Conservation (phyloP, 495 filamentous ascomycete genomes). For the Neurospora sublineolata region DNA sequence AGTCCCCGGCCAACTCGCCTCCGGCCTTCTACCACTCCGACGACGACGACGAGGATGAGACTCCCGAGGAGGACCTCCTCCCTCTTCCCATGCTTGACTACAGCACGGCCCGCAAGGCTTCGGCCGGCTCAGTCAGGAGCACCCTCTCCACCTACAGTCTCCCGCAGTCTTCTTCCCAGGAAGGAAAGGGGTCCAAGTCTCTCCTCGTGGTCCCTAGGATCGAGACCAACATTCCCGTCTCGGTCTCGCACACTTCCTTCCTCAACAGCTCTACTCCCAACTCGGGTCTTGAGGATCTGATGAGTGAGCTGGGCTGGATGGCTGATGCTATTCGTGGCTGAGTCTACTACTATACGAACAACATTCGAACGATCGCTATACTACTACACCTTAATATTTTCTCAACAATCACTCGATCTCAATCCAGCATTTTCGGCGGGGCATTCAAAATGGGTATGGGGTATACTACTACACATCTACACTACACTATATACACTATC, state of each 20-base stretch:
- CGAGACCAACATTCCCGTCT: slow-evolving; percentile 16
- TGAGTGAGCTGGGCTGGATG: slow-evolving; percentile 37
- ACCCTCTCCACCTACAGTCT: slow-evolving; percentile 34
- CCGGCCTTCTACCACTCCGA: slow-evolving; percentile 34
- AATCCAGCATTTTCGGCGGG: background rate
- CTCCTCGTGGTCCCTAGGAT: slow-evolving; percentile 16
- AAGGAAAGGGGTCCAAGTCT: slow-evolving; percentile 3
- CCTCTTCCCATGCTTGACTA: slow-evolving; percentile 1
- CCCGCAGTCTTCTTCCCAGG: slow-evolving; percentile 19
- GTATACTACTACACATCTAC: background rate
- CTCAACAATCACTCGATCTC: background rate
- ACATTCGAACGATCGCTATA: background rate
- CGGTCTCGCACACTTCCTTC: slow-evolving; percentile 15
- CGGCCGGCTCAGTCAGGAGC: background rate
- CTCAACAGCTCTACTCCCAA: slow-evolving; percentile 24
- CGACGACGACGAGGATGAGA: slow-evolving; percentile 23
- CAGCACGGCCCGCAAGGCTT: background rate
- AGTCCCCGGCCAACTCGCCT: slow-evolving; percentile 16
- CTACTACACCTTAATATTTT: background rate
- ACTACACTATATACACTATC: background rate
- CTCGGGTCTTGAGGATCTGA: slow-evolving; percentile 30
- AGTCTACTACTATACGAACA: background rate
- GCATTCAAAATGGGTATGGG: background rate
- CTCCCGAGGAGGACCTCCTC: slow-evolving; percentile 8
- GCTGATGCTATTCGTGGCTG: slow-evolving; percentile 26